Evolutionary conservation across 768 basidiomycete genomes (phyloP).

Genomic region (Russula sp.): DNA sequence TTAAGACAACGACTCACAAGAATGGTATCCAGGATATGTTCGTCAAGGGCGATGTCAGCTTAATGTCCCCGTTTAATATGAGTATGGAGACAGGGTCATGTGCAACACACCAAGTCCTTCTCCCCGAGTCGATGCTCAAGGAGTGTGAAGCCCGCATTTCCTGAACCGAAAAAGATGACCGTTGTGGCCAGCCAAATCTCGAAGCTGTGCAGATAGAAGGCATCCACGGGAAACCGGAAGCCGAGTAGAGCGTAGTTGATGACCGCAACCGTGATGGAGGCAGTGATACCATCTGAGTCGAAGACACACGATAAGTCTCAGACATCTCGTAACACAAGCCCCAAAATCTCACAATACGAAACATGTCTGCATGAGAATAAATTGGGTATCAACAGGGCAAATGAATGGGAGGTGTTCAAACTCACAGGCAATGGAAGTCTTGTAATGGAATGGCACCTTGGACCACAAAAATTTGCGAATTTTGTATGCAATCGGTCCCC

Average conservation of each 20-base stretch:
- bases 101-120: constrained; percentile 26
- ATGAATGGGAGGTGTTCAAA: constrained; percentile 1
- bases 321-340: background rate
- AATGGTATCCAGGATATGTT: constrained; percentile 38
- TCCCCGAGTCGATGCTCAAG: constrained; percentile 66
- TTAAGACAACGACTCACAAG: constrained; percentile 30
- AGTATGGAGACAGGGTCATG: background rate
- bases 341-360: constrained; percentile 43
- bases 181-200: constrained; percentile 76
- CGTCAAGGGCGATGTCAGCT: constrained; percentile 29
- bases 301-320: background rate
- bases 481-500: constrained; percentile 80
- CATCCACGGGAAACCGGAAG: constrained; percentile 65
- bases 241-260: constrained; percentile 75
- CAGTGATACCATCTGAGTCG: constrained; percentile 49
- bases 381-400: background rate
- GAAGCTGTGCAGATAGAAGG: constrained; percentile 72
- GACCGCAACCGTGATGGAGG: constrained; percentile 55
- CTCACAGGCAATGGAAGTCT: constrained; percentile 49
- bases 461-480: constrained; percentile 74
- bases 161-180: constrained; percentile 71
- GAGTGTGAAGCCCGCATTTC: constrained; percentile 64
- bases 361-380: constrained; percentile 36
- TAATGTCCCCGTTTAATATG: background rate
- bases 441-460: constrained; percentile 45